Evolutionary conservation across 2,329 filamentous ascomycete species (phyloP).

Genomic region (Fusarium armeniacum): DNA sequence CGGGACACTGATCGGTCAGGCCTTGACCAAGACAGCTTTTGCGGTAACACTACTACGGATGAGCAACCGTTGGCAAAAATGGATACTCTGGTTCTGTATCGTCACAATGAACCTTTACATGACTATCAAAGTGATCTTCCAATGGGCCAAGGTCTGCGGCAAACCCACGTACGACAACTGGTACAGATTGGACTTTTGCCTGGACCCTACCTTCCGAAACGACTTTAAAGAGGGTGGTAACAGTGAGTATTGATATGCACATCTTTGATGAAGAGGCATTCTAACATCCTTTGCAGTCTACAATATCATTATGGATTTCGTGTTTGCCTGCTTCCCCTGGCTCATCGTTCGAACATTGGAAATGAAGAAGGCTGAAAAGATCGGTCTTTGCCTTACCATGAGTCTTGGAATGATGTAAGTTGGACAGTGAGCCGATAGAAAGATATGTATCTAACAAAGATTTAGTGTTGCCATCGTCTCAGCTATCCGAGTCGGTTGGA

Average conservation of each 20-base stretch:
- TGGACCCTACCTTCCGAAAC: conserved; percentile 56
- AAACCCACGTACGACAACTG: conserved; percentile 60
- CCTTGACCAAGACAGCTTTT: conserved; percentile 57
- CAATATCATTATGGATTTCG: conserved; percentile 68
- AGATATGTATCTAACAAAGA: not conserved
- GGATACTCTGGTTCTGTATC: conserved; percentile 65
- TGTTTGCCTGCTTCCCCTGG: conserved; percentile 65
- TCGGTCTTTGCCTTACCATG: conserved; percentile 65
- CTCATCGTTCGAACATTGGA: conserved; percentile 63
- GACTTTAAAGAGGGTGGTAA: conserved; percentile 66
- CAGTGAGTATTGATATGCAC: conserved; percentile 52
- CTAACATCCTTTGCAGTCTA: conserved; percentile 56
- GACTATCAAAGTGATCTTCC: conserved; percentile 62
- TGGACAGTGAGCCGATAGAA: rapidly evolving
- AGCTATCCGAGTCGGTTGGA: conserved; percentile 64
- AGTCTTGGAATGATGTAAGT: conserved; percentile 63
- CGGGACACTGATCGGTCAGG: conserved; percentile 55
- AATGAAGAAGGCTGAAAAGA: conserved; percentile 63
- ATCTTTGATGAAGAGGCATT: rapidly evolving
- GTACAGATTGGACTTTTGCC: conserved; percentile 63
- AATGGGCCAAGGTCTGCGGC: conserved; percentile 64
- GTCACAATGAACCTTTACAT: conserved; percentile 63
- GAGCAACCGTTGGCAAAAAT: conserved; percentile 60
- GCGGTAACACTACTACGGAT: conserved; percentile 57
- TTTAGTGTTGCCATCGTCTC: conserved; percentile 62